Conservation (phyloP, 768 basidiomycete genomes). For the Hericium rajendrae region DNA sequence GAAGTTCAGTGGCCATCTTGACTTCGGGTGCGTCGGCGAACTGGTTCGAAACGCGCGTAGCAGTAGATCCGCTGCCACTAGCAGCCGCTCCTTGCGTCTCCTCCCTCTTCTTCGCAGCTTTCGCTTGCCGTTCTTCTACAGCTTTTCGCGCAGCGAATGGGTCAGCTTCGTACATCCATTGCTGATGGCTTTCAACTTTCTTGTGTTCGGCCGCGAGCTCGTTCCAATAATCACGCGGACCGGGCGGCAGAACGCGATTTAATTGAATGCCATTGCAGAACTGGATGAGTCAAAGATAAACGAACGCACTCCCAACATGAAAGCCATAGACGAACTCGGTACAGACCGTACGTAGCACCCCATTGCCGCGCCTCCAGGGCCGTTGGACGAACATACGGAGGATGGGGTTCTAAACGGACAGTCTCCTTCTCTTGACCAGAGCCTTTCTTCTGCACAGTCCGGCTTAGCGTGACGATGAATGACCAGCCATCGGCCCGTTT, state of each 20-base stretch:
- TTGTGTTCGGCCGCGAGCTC: conserved; percentile 65
- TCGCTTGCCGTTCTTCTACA: conserved; percentile 58
- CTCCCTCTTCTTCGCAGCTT: conserved; percentile 36
- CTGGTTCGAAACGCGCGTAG: conserved; percentile 22
- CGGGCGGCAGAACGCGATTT: conserved; percentile 69
- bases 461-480: conserved; percentile 59
- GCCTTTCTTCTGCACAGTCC: conserved; percentile 57
- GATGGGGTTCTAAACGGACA: conserved; percentile 66
- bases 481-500: conserved; percentile 43
- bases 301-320: conserved; percentile 8
- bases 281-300: conserved; percentile 25
- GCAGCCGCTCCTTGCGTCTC: conserved; percentile 19
- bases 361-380: conserved; percentile 82
- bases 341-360: conserved; percentile 81
- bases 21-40: conserved; percentile 59
- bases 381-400: conserved; percentile 55
- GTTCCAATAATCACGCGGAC: conserved; percentile 84
- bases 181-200: conserved; percentile 51
- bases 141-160: conserved; percentile 68
- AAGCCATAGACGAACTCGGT: conserved; percentile 55
- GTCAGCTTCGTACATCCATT: conserved; percentile 85
- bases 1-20: conserved; percentile 65
- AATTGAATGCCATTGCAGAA: conserved; percentile 70
- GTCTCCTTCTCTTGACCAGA: conserved; percentile 42
- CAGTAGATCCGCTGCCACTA: background rate